A percentile compares a stretch with the other conserved stretches of the same genome.
Conservation (phyloP, 2,329 filamentous ascomycete genomes). For the Calonectria ilicicola region DNA sequence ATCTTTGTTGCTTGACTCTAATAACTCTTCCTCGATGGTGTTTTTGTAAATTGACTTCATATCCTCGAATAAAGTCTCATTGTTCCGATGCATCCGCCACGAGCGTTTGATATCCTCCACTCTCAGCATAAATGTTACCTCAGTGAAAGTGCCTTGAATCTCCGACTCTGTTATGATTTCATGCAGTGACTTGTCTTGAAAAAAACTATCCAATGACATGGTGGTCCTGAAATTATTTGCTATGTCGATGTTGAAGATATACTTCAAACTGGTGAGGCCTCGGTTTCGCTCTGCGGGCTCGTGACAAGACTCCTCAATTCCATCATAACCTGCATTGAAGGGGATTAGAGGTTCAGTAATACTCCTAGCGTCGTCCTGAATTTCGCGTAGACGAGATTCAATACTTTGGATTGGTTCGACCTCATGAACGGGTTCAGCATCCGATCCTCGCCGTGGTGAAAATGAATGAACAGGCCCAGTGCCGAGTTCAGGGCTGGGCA, state of each 20-base stretch:
- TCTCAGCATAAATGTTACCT: not conserved
- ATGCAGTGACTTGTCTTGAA: constrained; percentile 18
- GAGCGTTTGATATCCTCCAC: too few species aligned
- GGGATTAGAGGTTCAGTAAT: not conserved
- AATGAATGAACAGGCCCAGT: not conserved
- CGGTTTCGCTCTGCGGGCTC: not conserved
- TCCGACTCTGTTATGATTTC: constrained; percentile 20
- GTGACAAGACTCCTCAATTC: not conserved
- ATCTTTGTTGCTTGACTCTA: not conserved
- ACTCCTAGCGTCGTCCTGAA: not conserved
- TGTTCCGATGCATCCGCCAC: not conserved
- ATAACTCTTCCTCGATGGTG: not conserved
- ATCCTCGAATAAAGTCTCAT: not conserved
- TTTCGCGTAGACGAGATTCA: not conserved
- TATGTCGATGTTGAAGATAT: constrained; percentile 17
- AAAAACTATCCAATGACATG: not conserved
- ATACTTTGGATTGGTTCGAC: not conserved
- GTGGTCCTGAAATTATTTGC: not conserved
- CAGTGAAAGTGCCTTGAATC: not conserved
- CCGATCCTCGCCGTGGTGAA: too few species aligned
- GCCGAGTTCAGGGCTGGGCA: not conserved
- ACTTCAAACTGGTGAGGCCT: not conserved
- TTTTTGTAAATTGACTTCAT: not conserved
- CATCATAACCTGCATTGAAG: not conserved
- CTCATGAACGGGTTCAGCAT: not conserved